Evolutionary conservation across 1,284 basidiomycete species (phyloP).

Genomic region (Cutaneotrichosporon sp.): DNA sequence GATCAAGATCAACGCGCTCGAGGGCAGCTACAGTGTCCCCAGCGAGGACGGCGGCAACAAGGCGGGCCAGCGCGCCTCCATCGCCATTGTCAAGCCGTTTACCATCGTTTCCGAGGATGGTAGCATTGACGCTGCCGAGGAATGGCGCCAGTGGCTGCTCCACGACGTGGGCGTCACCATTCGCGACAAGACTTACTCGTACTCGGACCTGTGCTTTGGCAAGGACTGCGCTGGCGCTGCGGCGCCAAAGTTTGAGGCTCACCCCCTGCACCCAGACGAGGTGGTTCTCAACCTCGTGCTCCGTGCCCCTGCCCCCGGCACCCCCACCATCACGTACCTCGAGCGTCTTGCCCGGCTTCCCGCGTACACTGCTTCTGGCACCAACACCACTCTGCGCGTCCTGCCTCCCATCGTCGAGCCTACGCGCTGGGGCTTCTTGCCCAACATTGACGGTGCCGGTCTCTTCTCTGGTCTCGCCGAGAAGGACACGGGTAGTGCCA

Average conservation of each 20-base stretch:
- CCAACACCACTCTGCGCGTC: constrained; percentile 38
- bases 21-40: constrained; percentile 37
- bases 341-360: constrained; percentile 49
- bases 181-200: constrained; percentile 34
- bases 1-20: constrained; percentile 38
- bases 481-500: constrained; percentile 35
- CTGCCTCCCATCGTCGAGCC: constrained; percentile 12
- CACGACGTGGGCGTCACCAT: constrained; percentile 36
- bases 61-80: constrained; percentile 31
- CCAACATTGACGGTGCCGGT: constrained; percentile 35
- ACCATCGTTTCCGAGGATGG: constrained; percentile 34
- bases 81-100: constrained; percentile 47
- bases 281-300: constrained; percentile 38
- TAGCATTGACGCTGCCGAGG: constrained; percentile 18
- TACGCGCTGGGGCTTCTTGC: constrained; percentile 38
- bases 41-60: constrained; percentile 36
- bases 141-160: constrained; percentile 42
- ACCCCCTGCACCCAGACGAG: constrained; percentile 38
- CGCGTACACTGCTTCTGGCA: constrained; percentile 21
- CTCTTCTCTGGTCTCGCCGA: constrained; percentile 36
- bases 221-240: constrained; percentile 25
- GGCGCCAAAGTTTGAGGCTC: constrained; percentile 24
- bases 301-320: constrained; percentile 45
- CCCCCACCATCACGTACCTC: constrained; percentile 59
- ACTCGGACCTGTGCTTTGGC: constrained; percentile 37